Percentiles rank a stretch among this genome's conserved stretches.
These are phyloP conservation scores for Dactylella cylindrospora DNA, from an alignment of 2,329 filamentous ascomycete genomes.

Conservation along the genomic window DNA sequence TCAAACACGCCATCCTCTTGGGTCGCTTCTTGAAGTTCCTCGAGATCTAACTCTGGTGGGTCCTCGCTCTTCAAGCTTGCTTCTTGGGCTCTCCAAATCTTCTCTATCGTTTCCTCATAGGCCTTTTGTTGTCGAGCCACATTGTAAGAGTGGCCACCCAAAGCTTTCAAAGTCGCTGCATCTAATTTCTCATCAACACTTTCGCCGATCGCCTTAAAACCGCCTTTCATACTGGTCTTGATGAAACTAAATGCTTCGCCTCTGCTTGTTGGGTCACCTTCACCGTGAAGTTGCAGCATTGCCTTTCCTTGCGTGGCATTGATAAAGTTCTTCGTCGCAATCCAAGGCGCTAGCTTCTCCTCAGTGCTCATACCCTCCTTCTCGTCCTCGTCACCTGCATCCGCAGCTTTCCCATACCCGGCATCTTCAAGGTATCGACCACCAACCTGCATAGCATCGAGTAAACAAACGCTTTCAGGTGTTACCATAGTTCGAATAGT, in stretches of 20 bases:
- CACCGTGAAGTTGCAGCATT: slow-evolving; percentile 92
- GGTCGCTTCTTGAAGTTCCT: slow-evolving; percentile 47
- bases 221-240: slow-evolving; percentile 97
- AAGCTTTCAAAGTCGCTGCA: slow-evolving; percentile 48
- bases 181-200: slow-evolving; percentile 50
- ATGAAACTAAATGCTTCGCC: slow-evolving; percentile 96
- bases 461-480: slow-evolving; percentile 88
- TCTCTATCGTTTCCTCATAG: slow-evolving; percentile 86
- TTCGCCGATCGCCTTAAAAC: slow-evolving; percentile 57
- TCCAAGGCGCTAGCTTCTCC: slow-evolving; percentile 91
- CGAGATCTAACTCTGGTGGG: slow-evolving; percentile 47
- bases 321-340: slow-evolving; percentile 93
- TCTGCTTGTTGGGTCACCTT: slow-evolving; percentile 89
- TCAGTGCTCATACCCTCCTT: slow-evolving; percentile 56
- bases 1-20: slow-evolving; percentile 50
- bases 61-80: slow-evolving; percentile 48
- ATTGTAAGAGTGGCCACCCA: slow-evolving; percentile 91
- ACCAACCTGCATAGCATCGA: slow-evolving; percentile 96
- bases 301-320: slow-evolving; percentile 92
- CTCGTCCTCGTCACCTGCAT: slow-evolving; percentile 56
- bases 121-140: slow-evolving; percentile 90
- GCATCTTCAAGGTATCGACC: slow-evolving; percentile 87
- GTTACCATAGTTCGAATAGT: slow-evolving; percentile 84
- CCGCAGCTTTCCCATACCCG: slow-evolving; percentile 71
- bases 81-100: slow-evolving; percentile 72